These are phyloP conservation scores for Thermoascus crustaceus DNA, from an alignment of 2,329 filamentous ascomycete genomes.

Conservation along the genomic window DNA sequence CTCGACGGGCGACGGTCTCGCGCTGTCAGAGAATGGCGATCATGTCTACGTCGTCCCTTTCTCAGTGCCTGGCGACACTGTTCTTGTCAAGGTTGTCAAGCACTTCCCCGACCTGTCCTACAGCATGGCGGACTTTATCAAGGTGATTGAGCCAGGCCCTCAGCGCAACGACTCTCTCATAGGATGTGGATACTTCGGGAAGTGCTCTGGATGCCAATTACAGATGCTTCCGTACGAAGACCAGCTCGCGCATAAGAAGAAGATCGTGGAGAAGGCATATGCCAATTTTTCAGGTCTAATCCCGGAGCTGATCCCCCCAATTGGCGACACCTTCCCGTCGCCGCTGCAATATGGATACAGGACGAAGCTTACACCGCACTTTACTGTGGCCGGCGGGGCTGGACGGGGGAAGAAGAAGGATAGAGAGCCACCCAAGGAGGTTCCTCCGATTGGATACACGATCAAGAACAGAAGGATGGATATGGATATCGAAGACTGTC, in stretches of 20 bases:
- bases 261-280: slow-evolving; percentile 85
- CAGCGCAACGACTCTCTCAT: slow-evolving; percentile 70
- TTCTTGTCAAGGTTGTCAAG: slow-evolving; percentile 68
- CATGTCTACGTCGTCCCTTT: slow-evolving; percentile 85
- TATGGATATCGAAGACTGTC: slow-evolving; percentile 94
- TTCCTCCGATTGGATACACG: slow-evolving; percentile 85
- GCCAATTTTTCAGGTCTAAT: slow-evolving; percentile 80
- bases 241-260: slow-evolving; percentile 76
- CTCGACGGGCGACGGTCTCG: slow-evolving; percentile 86
- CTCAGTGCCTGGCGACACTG: slow-evolving; percentile 72
- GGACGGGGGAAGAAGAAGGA: slow-evolving; percentile 42
- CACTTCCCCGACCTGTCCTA: slow-evolving; percentile 61
- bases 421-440: slow-evolving; percentile 45
- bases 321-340: slow-evolving; percentile 80
- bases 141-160: slow-evolving; percentile 63
- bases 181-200: slow-evolving; percentile 76
- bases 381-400: slow-evolving; percentile 62
- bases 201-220: slow-evolving; percentile 89
- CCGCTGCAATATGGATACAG: slow-evolving; percentile 89
- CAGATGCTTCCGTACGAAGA: slow-evolving; percentile 90
- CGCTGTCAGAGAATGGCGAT: slow-evolving; percentile 55
- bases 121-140: slow-evolving; percentile 73
- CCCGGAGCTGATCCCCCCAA: slow-evolving; percentile 62
- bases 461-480: slow-evolving; percentile 70
- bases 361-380: slow-evolving; percentile 95